Percentiles rank a stretch among this genome's conserved stretches.
These are phyloP conservation scores for Triticum monococcum DNA, from an alignment of 176 grass and related monocot species.

Conservation along the genomic window DNA sequence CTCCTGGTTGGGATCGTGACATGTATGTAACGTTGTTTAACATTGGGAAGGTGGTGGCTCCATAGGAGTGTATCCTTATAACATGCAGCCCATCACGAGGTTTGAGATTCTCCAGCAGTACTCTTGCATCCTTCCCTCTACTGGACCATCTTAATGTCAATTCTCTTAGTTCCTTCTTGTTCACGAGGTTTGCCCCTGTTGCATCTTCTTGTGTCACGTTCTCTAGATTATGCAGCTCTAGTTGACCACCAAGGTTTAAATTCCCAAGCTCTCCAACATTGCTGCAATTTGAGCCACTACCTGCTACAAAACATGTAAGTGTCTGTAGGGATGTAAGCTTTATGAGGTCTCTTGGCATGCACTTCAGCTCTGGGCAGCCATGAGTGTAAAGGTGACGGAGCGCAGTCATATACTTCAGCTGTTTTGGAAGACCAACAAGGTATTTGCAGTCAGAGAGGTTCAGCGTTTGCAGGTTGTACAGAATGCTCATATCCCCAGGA, in stretches of 20 bases:
- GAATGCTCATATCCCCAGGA: no score
- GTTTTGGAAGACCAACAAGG: not conserved
- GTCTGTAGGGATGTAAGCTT: slow-evolving; percentile 5
- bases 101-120: no score
- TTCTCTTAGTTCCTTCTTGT: not conserved
- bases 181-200: not conserved
- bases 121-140: no score
- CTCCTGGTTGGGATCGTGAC: no score
- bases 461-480: no score
- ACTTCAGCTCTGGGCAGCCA: not conserved
- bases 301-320: slow-evolving; percentile 13
- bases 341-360: not conserved
- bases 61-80: no score
- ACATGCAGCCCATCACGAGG: no score
- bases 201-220: not conserved
- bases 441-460: no score
- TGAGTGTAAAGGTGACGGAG: slow-evolving; percentile 17
- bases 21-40: no score
- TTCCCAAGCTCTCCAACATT: not conserved
- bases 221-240: not conserved
- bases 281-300: not conserved
- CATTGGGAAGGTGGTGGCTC: no score
- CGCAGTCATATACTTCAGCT: slow-evolving; percentile 20
- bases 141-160: no score
- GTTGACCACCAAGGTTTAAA: not conserved